Evolutionary conservation across 1,139 yeast species (phyloP), one percentile per base, ranked within the genome.

Genomic region (Yamadazyma atmosphaerica): DNA sequence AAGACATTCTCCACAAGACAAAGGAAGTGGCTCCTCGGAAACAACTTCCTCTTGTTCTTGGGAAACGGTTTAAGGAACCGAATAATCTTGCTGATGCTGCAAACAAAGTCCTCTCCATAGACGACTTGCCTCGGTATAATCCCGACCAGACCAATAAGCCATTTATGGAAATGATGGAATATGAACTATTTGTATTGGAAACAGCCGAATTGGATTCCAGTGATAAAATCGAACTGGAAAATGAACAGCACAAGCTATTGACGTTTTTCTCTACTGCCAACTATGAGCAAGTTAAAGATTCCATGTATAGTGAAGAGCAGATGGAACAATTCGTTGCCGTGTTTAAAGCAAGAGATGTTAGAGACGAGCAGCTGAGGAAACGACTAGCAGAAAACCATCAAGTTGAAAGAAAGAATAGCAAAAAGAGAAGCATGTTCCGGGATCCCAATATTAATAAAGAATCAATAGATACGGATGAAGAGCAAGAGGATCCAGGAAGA

Each of bases 161-260:
- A 9, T 15, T 28, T 16, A 14, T 16, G 12, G 31, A 28, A n/a
- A 16, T 28, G 21, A 12, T 28, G 4, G 49, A 46, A 21, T 30
- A 40, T 21, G 16, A 18, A 19, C 26, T 46, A 14, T 43, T 41
- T 18, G 32, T 32, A 11, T 10, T 24, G 11, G 52, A 46, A 31
- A 43, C 41, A 4, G 30, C 31, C 10, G 8, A 28, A 1, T 41
- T 61, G 14, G 61, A 62, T 7, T 37, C 39, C 6, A 31, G 29
- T 3, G 68, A 61, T 36, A 29, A 26, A 8, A 32, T 29, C 23
- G 53, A 50, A 22, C 54, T 59, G 28, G 43, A 45, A 18, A 46
- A 50, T 23, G 47, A 61, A 33, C 65, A 62, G 36, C 58, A 54
- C 40, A 39, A 48, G 5, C 35, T 55, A 13, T 39, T 55, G 19